These are phyloP conservation scores for Austropuccinia psidii DNA, from an alignment of 1,284 basidiomycete genomes.

Conservation along the genomic window DNA sequence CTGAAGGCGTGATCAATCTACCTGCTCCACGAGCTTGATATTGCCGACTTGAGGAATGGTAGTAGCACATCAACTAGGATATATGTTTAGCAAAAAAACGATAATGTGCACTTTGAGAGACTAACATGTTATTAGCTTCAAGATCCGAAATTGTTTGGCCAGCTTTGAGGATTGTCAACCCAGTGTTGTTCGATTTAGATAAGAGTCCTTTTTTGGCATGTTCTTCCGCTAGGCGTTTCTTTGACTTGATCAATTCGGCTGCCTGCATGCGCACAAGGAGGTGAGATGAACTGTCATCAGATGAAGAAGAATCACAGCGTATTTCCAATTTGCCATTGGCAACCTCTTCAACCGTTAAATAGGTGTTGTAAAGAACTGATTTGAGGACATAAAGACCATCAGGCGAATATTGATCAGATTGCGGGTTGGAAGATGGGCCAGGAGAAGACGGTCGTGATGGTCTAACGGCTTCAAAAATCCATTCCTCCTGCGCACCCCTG, in stretches of 20 bases:
- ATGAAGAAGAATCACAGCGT: slow-evolving; percentile 17
- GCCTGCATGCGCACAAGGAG: slow-evolving; percentile 32
- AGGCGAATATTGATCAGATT: background rate
- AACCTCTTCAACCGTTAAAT: slow-evolving; percentile 68
- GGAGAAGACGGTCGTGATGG: background rate
- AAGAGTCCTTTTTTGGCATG: slow-evolving; percentile 23
- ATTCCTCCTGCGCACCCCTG: slow-evolving; percentile 76
- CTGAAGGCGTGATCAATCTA: slow-evolving; percentile 59
- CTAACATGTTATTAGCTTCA: slow-evolving; percentile 48
- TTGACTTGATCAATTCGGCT: slow-evolving; percentile 24
- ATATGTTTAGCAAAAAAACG: background rate
- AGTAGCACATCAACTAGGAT: background rate
- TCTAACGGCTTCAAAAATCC: slow-evolving; percentile 53
- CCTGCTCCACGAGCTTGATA: slow-evolving; percentile 84
- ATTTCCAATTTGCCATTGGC: slow-evolving; percentile 58
- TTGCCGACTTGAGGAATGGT: slow-evolving; percentile 54
- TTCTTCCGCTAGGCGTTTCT: slow-evolving; percentile 26
- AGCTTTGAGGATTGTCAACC: slow-evolving; percentile 28
- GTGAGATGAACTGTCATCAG: slow-evolving; percentile 15
- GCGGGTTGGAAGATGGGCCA: background rate
- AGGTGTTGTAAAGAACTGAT: slow-evolving; percentile 70
- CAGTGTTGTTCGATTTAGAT: slow-evolving; percentile 6
- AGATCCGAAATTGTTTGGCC: slow-evolving; percentile 25
- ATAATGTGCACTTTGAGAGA: slow-evolving; percentile 14
- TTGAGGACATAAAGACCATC: slow-evolving; percentile 73